Base-by-base conservation (phyloP, 257 asterid genomes). In the Avicennia marina region DNA sequence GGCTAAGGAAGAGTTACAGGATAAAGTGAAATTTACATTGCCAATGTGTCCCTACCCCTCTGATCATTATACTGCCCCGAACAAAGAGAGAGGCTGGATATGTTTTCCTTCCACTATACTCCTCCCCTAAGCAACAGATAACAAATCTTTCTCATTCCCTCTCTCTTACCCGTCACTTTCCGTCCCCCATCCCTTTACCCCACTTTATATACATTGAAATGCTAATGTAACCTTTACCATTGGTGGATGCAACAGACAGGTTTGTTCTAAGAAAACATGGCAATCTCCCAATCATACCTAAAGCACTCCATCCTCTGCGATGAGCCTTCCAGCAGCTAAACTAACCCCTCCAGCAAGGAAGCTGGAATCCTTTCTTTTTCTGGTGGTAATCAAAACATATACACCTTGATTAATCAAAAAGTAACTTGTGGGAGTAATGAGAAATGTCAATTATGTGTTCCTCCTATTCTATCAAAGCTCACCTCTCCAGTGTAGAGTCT, bases 291-390 rank as follows among this genome's bases (percentile, higher is more conserved):
- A 40, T 53, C 43, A 48, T 77, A 93, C 97, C 95, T 86, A 66
- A 44, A 84, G 94, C 53, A 72, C 64, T 51, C 98, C 98, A 56
- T 80, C 77, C 47, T 70, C 76, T 58, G 75, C 95, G 55, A 38
- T 70, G 50, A 91, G 86, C 75, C 95, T 88, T 66, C 98, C 98
- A 56, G 98, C 94, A 73, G 98, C 97, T 65, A 86, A 64, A 53
- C 90, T 88, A 58, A 81, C 95, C 15, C 97, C 98, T 53, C 98
- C 98, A 17, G 98, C 98, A 6, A 91, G 95, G 70, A 91, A 91
- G 64, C 97, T 91, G 53, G 98, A 91, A 80, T 29, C 97, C 98
- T 73, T 89, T 91, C 89, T 68, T 78, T 74, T 91, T 91, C 97
- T 91, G 89, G 31, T 73, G 68, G 32, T 51, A 45, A 63, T 56